Evolutionary conservation across 1,284 basidiomycete species (phyloP).

Genomic region (Irpex sp.): DNA sequence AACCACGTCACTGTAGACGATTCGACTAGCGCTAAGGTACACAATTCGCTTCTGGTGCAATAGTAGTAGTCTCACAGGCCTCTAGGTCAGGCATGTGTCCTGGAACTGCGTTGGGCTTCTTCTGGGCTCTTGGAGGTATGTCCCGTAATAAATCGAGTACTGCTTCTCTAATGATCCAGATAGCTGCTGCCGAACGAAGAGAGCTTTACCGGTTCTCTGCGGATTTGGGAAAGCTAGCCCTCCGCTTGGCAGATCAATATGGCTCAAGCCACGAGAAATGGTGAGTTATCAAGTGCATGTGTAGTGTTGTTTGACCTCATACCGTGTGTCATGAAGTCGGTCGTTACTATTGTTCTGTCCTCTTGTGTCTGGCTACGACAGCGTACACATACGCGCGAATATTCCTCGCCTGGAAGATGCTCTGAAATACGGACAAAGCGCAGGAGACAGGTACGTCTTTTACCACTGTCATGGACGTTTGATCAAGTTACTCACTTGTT

Average conservation of each 20-base stretch:
- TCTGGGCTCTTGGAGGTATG: slow-evolving; percentile 62
- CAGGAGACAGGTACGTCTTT: slow-evolving; percentile 51
- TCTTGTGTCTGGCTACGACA: slow-evolving; percentile 64
- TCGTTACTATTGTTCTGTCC: slow-evolving; percentile 54
- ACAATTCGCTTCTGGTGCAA: slow-evolving; percentile 1
- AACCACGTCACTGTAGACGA: slow-evolving; percentile 36
- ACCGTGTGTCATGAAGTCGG: slow-evolving; percentile 34
- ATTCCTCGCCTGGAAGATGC: slow-evolving; percentile 57
- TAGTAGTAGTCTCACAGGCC: background rate
- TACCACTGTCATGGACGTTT: background rate
- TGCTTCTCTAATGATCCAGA: slow-evolving; percentile 5
- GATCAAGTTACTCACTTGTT: background rate
- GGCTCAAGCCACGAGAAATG: slow-evolving; percentile 63
- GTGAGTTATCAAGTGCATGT: slow-evolving; percentile 27
- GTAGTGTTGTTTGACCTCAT: background rate
- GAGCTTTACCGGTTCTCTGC: slow-evolving; percentile 61
- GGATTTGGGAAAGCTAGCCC: slow-evolving; percentile 59
- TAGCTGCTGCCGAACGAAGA: slow-evolving; percentile 52
- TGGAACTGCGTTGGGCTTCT: slow-evolving; percentile 61
- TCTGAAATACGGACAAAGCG: slow-evolving; percentile 56
- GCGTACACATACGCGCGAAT: slow-evolving; percentile 56
- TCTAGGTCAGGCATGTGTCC: slow-evolving; percentile 58
- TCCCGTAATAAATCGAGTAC: background rate
- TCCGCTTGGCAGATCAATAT: slow-evolving; percentile 57
- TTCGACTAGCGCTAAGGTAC: slow-evolving; percentile 58